phyloP scores from a whole-genome alignment of 257 asterid genomes.

The Jacaranda mimosifolia region DNA sequence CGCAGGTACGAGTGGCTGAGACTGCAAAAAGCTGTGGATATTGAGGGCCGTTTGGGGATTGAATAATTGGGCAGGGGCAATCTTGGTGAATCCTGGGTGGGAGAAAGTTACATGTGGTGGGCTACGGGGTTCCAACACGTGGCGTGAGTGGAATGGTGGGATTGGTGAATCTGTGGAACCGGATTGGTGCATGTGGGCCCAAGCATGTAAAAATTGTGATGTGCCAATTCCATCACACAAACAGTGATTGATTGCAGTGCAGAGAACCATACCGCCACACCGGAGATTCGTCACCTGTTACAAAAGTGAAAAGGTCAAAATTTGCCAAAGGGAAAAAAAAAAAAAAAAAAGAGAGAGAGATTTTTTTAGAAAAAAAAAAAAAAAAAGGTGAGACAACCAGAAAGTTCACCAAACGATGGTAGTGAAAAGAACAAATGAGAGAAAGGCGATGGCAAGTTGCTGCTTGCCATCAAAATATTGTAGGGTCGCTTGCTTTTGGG shows the following conservation, averaged over 20 bases:
- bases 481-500: slow-evolving; percentile 40
- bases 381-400: neutral
- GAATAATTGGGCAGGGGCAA: neutral
- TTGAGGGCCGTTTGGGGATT: slow-evolving; percentile 42
- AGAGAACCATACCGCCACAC: slow-evolving; percentile 79
- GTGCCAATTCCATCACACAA: slow-evolving; percentile 85
- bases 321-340: neutral
- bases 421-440: slow-evolving; percentile 33
- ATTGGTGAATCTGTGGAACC: slow-evolving; percentile 32
- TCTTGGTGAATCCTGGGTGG: slow-evolving; percentile 59
- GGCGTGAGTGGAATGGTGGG: slow-evolving; percentile 69
- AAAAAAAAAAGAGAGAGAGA: neutral
- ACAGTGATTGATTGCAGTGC: slow-evolving; percentile 80
- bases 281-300: slow-evolving; percentile 75
- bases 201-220: slow-evolving; percentile 79
- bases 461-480: slow-evolving; percentile 33
- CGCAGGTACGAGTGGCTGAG: slow-evolving; percentile 65
- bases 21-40: slow-evolving; percentile 53
- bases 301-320: neutral
- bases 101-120: slow-evolving; percentile 51
- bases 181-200: slow-evolving; percentile 72
- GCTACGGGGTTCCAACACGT: slow-evolving; percentile 65
- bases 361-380: neutral
- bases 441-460: slow-evolving; percentile 27
- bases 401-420: neutral